Conservation (phyloP, 2,329 filamentous ascomycete genomes). For the Microdochium trichocladiopsis region DNA sequence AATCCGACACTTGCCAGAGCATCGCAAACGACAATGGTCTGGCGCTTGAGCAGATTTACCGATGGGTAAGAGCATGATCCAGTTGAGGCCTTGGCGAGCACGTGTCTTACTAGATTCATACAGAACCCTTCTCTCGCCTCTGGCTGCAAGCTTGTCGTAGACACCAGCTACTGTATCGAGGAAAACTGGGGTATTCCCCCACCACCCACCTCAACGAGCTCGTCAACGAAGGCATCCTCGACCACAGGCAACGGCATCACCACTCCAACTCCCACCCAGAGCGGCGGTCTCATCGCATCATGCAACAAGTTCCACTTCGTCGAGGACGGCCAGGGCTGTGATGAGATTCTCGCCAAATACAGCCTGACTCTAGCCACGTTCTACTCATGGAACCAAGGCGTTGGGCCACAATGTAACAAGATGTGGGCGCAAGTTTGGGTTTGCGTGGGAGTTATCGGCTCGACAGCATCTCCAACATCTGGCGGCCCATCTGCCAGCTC, state of each 20-base stretch:
- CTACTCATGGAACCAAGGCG: slow-evolving; percentile 12
- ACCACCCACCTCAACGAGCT: neutral
- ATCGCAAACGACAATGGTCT: neutral
- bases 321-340: slow-evolving; percentile 13
- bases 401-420: slow-evolving; percentile 4
- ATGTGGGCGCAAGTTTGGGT: slow-evolving; percentile 4
- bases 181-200: neutral
- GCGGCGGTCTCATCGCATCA: no score
- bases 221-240: no score
- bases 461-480: neutral
- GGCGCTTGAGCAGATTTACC: neutral
- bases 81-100: neutral
- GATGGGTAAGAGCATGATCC: neutral
- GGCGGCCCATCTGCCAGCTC: slow-evolving; percentile 1
- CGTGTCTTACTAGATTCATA: neutral
- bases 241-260: slow-evolving; percentile 4
- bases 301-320: neutral
- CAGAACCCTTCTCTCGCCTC: neutral
- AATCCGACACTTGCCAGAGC: neutral
- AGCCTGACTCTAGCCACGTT: slow-evolving; percentile 9
- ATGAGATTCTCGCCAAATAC: slow-evolving; percentile 9
- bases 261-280: slow-evolving; percentile 3
- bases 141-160: neutral
- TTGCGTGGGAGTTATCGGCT: neutral
- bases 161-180: neutral